These are phyloP conservation scores for Alternaria tenuissima DNA, from an alignment of 2,329 filamentous ascomycete genomes.

Conservation along the genomic window DNA sequence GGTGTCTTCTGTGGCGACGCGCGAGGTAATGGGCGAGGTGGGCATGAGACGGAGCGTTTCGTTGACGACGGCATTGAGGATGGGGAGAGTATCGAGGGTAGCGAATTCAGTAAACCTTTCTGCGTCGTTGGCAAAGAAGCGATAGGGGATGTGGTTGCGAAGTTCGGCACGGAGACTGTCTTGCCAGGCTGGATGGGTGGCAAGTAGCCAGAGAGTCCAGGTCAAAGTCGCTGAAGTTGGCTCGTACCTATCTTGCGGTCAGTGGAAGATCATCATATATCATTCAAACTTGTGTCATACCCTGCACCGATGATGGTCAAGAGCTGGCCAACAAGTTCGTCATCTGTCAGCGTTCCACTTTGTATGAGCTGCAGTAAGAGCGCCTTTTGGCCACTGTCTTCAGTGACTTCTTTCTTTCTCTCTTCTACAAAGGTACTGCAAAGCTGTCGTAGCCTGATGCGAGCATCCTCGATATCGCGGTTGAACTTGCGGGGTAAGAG, in stretches of 20 bases:
- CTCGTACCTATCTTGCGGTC: not conserved
- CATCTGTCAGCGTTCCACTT: not conserved
- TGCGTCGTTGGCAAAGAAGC: not conserved
- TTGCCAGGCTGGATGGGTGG: not conserved
- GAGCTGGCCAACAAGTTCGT: not conserved
- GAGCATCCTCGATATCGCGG: no score
- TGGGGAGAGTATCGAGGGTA: not conserved
- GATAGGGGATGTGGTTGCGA: not conserved
- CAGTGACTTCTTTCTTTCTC: not conserved
- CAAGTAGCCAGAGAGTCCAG: not conserved
- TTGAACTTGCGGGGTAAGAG: not conserved
- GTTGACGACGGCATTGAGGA: conserved; percentile 2
- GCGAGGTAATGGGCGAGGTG: not conserved
- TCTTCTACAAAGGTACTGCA: not conserved
- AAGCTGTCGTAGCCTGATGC: not conserved
- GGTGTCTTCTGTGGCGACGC: not conserved
- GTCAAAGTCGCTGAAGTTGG: not conserved
- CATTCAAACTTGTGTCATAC: not conserved
- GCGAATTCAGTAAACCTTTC: not conserved
- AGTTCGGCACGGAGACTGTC: conserved; percentile 1
- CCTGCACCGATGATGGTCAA: not conserved
- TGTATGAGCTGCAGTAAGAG: conserved; percentile 4
- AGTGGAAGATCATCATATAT: no score
- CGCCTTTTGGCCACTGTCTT: not conserved
- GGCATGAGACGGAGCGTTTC: conserved; percentile 1